Percentiles rank a stretch among this genome's conserved stretches.
Evolutionary conservation across 2,329 filamentous ascomycete species (phyloP).

Genomic region (Paraphoma sp.): DNA sequence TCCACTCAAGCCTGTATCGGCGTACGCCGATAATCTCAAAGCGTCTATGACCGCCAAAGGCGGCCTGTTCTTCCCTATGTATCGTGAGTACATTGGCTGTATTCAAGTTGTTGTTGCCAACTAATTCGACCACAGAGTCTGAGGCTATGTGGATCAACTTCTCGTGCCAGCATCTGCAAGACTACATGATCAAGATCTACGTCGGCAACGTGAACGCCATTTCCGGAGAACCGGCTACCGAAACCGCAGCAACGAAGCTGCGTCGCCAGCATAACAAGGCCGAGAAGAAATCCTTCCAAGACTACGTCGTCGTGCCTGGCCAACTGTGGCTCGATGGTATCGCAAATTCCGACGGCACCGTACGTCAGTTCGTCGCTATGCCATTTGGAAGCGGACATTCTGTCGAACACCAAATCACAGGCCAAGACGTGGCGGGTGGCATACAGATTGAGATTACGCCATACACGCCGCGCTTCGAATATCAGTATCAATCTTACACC

Average conservation of each 20-base stretch:
- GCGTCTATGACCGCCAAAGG: constrained; percentile 47
- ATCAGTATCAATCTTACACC: not conserved
- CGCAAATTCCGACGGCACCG: constrained; percentile 39
- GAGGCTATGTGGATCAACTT: constrained; percentile 56
- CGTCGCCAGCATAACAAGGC: constrained; percentile 3
- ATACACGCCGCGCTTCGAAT: constrained; percentile 21
- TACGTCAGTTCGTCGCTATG: constrained; percentile 46
- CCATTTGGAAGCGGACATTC: not conserved
- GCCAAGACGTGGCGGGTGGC: not conserved
- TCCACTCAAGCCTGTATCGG: constrained; percentile 12
- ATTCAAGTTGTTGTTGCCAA: not conserved
- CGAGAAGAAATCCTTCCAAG: constrained; percentile 37
- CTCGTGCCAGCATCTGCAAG: not conserved
- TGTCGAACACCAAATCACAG: not conserved
- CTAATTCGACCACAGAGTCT: constrained; percentile 24
- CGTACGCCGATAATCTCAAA: constrained; percentile 43
- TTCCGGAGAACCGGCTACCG: constrained; percentile 44
- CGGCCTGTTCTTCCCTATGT: constrained; percentile 57
- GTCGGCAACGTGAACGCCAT: constrained; percentile 53
- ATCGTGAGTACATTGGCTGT: constrained; percentile 49
- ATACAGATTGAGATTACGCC: constrained; percentile 49
- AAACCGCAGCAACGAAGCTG: constrained; percentile 15
- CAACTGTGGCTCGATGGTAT: constrained; percentile 56
- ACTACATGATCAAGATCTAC: constrained; percentile 50
- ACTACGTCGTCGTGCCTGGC: constrained; percentile 51